Percentiles rank a stretch among this genome's conserved stretches.
These are phyloP conservation scores for Fraxinus platypoda DNA, from an alignment of 305 asterid genomes.

Conservation along the genomic window DNA sequence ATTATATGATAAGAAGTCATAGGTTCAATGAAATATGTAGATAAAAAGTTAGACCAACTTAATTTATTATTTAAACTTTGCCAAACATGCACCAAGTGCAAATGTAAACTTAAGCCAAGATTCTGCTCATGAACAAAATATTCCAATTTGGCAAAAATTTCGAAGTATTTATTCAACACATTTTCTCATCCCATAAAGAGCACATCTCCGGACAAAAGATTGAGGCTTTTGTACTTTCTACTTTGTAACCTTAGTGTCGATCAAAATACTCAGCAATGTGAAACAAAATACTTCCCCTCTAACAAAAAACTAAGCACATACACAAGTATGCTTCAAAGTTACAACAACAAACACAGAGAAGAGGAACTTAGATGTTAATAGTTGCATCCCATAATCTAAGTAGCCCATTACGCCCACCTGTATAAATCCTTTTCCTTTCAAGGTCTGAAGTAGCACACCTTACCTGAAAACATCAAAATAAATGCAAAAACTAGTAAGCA, in stretches of 20 bases:
- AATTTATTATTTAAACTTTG: background rate
- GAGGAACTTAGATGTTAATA: constrained; percentile 56
- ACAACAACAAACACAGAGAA: background rate
- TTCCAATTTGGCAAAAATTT: background rate
- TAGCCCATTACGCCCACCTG: constrained; percentile 88
- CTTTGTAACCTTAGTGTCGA: background rate
- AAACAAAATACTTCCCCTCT: background rate
- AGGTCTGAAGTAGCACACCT: constrained; percentile 84
- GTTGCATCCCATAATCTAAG: constrained; percentile 98
- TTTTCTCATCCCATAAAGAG: background rate
- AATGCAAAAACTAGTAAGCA: background rate
- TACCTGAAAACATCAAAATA: constrained; percentile 52
- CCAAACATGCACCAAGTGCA: background rate
- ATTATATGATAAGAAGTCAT: no score
- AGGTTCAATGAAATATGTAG: background rate
- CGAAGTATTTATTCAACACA: background rate
- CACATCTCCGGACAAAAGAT: background rate
- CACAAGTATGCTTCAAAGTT: background rate
- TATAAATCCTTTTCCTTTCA: constrained; percentile 88
- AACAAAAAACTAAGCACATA: background rate
- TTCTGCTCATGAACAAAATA: background rate
- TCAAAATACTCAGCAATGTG: background rate
- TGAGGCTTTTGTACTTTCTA: background rate
- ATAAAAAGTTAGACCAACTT: background rate
- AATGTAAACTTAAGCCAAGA: background rate